Conservation (phyloP, 495 filamentous ascomycete species). For the Penicillium lividum region DNA sequence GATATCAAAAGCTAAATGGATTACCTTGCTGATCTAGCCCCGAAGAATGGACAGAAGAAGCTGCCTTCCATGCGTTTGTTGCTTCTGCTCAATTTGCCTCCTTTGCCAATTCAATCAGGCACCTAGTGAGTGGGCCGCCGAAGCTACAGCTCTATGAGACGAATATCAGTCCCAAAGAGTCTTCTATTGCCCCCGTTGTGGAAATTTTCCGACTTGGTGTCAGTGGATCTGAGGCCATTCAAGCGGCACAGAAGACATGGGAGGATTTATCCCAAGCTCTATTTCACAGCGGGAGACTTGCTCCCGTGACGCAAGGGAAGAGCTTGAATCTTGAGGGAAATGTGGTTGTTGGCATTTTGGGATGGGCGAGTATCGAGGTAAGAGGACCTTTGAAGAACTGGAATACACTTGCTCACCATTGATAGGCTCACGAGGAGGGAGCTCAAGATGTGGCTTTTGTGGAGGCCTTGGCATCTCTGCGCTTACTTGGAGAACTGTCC, state of each 20-base stretch:
- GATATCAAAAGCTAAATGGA: not conserved
- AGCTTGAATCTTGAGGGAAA: slow-evolving; percentile 10
- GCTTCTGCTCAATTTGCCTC: not conserved
- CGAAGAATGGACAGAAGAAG: slow-evolving; percentile 11
- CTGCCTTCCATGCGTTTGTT: slow-evolving; percentile 10
- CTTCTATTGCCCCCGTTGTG: not conserved
- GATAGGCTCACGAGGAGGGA: not conserved
- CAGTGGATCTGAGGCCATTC: not conserved
- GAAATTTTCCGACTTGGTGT: slow-evolving; percentile 6
- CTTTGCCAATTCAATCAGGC: not conserved
- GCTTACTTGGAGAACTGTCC: not conserved
- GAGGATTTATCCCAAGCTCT: not conserved
- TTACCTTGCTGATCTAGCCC: not conserved
- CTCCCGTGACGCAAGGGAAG: slow-evolving; percentile 4
- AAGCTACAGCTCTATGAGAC: slow-evolving; percentile 14
- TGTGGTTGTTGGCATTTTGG: slow-evolving; percentile 11
- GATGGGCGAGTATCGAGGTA: slow-evolving; percentile 15
- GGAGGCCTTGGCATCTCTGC: not conserved
- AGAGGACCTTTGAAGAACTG: not conserved
- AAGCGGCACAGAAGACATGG: not conserved
- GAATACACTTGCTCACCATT: not conserved
- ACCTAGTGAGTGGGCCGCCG: slow-evolving; percentile 5
- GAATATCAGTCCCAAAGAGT: not conserved
- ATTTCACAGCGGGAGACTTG: not conserved
- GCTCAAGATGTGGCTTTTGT: not conserved